phyloP scores from a whole-genome alignment of 495 filamentous ascomycete genomes.

The Aspergillus baeticus region DNA sequence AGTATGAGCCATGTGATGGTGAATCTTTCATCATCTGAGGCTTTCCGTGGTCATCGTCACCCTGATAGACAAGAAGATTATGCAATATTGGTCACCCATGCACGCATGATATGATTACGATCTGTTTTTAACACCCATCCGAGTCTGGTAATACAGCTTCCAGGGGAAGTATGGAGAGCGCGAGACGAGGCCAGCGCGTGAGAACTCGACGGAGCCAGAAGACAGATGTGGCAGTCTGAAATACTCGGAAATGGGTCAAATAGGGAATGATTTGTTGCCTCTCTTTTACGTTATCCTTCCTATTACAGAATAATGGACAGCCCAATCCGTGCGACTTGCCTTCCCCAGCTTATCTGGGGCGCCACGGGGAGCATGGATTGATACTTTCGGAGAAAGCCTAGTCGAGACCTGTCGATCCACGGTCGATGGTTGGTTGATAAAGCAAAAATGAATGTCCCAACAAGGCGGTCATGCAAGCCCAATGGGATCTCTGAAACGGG shows the following conservation, averaged over 20 bases:
- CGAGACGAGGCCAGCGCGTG: background rate
- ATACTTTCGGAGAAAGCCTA: slow-evolving; percentile 13
- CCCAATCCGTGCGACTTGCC: slow-evolving; percentile 7
- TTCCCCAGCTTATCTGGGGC: slow-evolving; percentile 22
- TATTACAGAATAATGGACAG: background rate
- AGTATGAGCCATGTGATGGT: slow-evolving; percentile 13
- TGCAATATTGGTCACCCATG: slow-evolving; percentile 12
- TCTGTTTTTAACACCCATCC: background rate
- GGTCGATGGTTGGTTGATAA: slow-evolving; percentile 14
- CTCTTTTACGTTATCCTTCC: slow-evolving; percentile 8
- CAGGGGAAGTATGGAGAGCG: background rate
- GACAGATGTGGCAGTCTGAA: background rate
- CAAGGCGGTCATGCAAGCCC: slow-evolving; percentile 7
- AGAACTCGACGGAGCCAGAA: background rate
- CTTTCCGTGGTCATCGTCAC: background rate
- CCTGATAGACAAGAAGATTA: slow-evolving; percentile 6
- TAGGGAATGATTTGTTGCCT: background rate
- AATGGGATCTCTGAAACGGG: slow-evolving; percentile 13
- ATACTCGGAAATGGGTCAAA: background rate
- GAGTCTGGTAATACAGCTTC: too few relatives aligned
- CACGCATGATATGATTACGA: slow-evolving; percentile 11
- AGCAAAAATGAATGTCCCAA: background rate
- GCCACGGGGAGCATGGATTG: slow-evolving; percentile 17
- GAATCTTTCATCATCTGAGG: slow-evolving; percentile 15
- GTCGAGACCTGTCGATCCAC: slow-evolving; percentile 28